Percentiles rank a stretch among this genome's conserved stretches.
Conservation (phyloP, 495 filamentous ascomycete species). For the Chaetomium cochliodes region DNA sequence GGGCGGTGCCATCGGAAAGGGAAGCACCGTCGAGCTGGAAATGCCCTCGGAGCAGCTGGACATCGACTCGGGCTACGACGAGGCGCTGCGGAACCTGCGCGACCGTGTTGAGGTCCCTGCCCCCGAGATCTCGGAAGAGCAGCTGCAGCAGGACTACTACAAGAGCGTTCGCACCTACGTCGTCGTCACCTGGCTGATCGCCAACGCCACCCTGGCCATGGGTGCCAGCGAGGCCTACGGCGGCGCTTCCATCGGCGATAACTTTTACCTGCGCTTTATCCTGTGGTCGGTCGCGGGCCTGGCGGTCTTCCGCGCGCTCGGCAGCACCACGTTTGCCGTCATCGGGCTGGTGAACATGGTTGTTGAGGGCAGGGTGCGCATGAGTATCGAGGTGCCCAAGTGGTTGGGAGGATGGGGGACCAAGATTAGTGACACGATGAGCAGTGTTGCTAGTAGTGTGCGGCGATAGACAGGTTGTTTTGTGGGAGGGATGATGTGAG, state of each 20-base stretch:
- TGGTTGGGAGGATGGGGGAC: conserved; percentile 48
- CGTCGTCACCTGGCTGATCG: conserved; percentile 93
- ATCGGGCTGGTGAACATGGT: conserved; percentile 79
- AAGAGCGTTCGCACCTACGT: conserved; percentile 97
- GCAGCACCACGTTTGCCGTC: conserved; percentile 75
- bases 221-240: conserved; percentile 85
- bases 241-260: conserved; percentile 63
- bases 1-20: conserved; percentile 73
- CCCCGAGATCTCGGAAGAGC: conserved; percentile 62
- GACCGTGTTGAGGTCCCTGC: conserved; percentile 82
- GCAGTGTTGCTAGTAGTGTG: conserved; percentile 31
- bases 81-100: conserved; percentile 91
- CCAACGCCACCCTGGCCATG: conserved; percentile 92
- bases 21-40: conserved; percentile 76
- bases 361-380: conserved; percentile 78
- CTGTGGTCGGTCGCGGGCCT: conserved; percentile 88
- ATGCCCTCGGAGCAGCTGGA: conserved; percentile 98
- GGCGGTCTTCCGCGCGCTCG: conserved; percentile 79
- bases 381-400: conserved; percentile 51
- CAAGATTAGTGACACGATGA: conserved; percentile 33
- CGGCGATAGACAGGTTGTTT: conserved; percentile 15
- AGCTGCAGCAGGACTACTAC: conserved; percentile 98
- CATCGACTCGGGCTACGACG: conserved; percentile 97
- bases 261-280: conserved; percentile 90
- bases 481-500: not conserved